Base-by-base conservation (phyloP, 208 protist genomes). In the Herpetomonas tarakana region DNA sequence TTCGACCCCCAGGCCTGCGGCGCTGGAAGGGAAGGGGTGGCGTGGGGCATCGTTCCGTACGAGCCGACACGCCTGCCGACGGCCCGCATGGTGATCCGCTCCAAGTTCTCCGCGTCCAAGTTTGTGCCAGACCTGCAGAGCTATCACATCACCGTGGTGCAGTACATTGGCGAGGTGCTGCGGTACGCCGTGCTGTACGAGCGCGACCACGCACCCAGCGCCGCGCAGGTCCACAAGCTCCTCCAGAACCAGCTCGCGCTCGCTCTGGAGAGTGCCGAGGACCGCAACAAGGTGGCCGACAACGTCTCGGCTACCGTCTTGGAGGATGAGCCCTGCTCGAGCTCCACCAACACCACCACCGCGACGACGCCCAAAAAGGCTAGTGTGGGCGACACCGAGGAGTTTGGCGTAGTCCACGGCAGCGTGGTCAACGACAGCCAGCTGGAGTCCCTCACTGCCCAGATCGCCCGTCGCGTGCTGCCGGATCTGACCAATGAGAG, bases 81-180 rank as follows among this genome's bases (percentile, higher is more conserved):
- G 4, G 83, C 52, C 19, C 75, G 80, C 25, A 83, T 87, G 75
- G 49, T 96, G 16, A 58, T 96, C n/a, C 69, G 83, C 26, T 61
- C 52, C 38, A 88, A 87, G 62, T 94, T 91, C 56, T 81, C 71
- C 45, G 84, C 81, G 2, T 77, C 72, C 30, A 57, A 62, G 44
- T 95, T 92, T 58, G 73, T 67, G 58, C 25, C 54, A 4, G 90
- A 96, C 71, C 68, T 82, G 35, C 64, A 74, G 57, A 47, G 44
- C n/a, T 85, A 93, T 62, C 67, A 81, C 52, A 71, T 66, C 18
- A 96, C 88, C 12, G 79, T 92, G 12, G 67, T 92, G 19, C 86
- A 95, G 71, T 97, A 97, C 77, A 94, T 97, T 63, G 93, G 93
- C 9, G 93, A 97, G 71, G 63, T 97, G 21, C 77, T 89, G 51